These are phyloP conservation scores for Zymoseptoria ardabiliae DNA, from an alignment of 2,329 filamentous ascomycete genomes.

Conservation along the genomic window DNA sequence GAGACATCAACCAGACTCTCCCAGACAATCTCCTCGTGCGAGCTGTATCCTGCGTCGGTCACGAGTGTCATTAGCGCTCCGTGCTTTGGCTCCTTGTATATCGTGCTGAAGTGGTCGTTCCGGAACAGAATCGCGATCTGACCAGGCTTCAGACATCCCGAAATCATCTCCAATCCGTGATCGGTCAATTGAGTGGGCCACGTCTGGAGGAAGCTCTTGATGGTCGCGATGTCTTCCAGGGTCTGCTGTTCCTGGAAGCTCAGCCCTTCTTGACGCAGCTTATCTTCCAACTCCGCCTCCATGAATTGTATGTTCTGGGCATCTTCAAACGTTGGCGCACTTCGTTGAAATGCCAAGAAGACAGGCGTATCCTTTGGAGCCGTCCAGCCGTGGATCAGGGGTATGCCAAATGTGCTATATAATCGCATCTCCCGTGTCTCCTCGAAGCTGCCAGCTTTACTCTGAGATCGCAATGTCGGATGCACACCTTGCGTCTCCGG, in stretches of 20 bases:
- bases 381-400: slow-evolving; percentile 89
- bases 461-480: slow-evolving; percentile 31
- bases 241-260: slow-evolving; percentile 66
- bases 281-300: slow-evolving; percentile 80
- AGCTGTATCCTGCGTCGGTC: slow-evolving; percentile 84
- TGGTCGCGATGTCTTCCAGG: slow-evolving; percentile 74
- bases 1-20: slow-evolving; percentile 85
- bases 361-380: slow-evolving; percentile 60
- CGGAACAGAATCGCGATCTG: slow-evolving; percentile 86
- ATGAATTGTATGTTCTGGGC: slow-evolving; percentile 81
- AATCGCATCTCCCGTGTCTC: slow-evolving; percentile 81
- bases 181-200: slow-evolving; percentile 83
- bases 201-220: slow-evolving; percentile 71
- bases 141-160: slow-evolving; percentile 63
- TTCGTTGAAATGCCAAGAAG: slow-evolving; percentile 62
- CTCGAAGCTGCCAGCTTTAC: slow-evolving; percentile 70
- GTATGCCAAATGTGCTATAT: slow-evolving; percentile 82
- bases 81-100: slow-evolving; percentile 80
- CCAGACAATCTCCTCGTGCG: slow-evolving; percentile 90
- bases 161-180: slow-evolving; percentile 70
- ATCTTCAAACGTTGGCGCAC: slow-evolving; percentile 82
- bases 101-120: slow-evolving; percentile 92
- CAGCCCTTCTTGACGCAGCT: slow-evolving; percentile 59
- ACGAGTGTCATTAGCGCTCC: slow-evolving; percentile 73
- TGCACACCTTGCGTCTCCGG: slow-evolving; percentile 31